Evolutionary conservation across 768 basidiomycete species (phyloP), one percentile per base, ranked within the genome.

Genomic region (Tricholoma flavovirens): DNA sequence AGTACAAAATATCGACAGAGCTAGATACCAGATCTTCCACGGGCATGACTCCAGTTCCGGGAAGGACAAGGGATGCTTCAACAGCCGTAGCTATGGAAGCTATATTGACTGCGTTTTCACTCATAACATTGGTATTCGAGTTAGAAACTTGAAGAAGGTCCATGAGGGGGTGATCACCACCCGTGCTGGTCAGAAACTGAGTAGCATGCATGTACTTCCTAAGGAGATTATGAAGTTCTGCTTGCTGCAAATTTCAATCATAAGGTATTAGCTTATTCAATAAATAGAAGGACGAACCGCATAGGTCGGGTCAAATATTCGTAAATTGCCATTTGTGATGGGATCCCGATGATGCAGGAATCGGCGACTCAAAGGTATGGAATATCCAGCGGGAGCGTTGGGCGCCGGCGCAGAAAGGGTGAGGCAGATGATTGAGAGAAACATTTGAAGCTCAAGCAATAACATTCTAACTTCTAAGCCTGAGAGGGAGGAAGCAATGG

Each of bases 1-100:
- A 69, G 56, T 71, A 71, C 6, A 71, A 49, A n/a, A 69, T 32
- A 51, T 72, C 71, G 15, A 64, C 12, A 11, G 57, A 56, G 5
- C 55, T 61, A n/a, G 52, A 59, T n/a, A 66, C 51, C 32, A 63
- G 46, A 53, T 71, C 71, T 14, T 22, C 62, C 46, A 71, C 56
- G 11, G 62, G 64, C 55, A 68, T 58, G 17, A 61, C 55, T 4
- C 62, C 65, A 29, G 56, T 59, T 5, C 59, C 62, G 59, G 53
- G 42, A 63, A 55, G 17, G 63, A 62, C 17, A 46, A 56, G 19
- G 15, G 56, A 29, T 14, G 59, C 58, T n/a, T 58, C 59, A 42
- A 56, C 40, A n/a, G 54, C 42, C 11, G 50, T n/a, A 14, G 46
- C 54, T 12, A 40, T 12, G 26, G 43, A 51, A 8, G 29, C 10